Evolutionary conservation across 768 basidiomycete genomes (phyloP).

Genomic region (Auriscalpium orientale): DNA sequence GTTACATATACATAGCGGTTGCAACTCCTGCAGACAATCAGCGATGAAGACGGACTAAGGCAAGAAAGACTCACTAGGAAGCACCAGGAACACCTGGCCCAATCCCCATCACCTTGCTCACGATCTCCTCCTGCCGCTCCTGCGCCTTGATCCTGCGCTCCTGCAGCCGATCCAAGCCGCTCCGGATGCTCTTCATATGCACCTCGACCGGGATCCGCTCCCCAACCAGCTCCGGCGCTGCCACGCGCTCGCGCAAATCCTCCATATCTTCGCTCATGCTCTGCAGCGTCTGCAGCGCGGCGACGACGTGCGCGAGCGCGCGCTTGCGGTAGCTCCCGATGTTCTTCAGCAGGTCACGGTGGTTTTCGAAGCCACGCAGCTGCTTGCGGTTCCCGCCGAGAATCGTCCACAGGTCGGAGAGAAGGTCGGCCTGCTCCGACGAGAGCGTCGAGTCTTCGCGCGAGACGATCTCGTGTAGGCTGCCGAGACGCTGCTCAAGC

Average conservation of each 20-base stretch:
- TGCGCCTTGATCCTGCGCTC: conserved; percentile 48
- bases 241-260: conserved; percentile 64
- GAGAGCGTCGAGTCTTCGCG: conserved; percentile 48
- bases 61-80: no score
- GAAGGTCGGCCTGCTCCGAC: conserved; percentile 42
- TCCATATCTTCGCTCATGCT: conserved; percentile 70
- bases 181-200: conserved; percentile 65
- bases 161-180: conserved; percentile 53
- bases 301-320: conserved; percentile 60
- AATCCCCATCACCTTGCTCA: background rate
- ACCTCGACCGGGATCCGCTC: conserved; percentile 61
- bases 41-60: no score
- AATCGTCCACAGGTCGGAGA: conserved; percentile 61
- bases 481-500: conserved; percentile 52
- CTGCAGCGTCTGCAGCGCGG: conserved; percentile 52
- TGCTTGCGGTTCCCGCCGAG: conserved; percentile 52
- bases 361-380: conserved; percentile 42
- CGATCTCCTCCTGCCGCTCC: conserved; percentile 32
- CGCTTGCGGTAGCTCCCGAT: conserved; percentile 50
- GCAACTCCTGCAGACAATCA: no score
- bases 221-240: conserved; percentile 56
- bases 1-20: no score
- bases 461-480: conserved; percentile 49
- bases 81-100: no score
- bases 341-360: conserved; percentile 46